Conservation (phyloP, 768 basidiomycete species). For the Polyporus arcularius region DNA sequence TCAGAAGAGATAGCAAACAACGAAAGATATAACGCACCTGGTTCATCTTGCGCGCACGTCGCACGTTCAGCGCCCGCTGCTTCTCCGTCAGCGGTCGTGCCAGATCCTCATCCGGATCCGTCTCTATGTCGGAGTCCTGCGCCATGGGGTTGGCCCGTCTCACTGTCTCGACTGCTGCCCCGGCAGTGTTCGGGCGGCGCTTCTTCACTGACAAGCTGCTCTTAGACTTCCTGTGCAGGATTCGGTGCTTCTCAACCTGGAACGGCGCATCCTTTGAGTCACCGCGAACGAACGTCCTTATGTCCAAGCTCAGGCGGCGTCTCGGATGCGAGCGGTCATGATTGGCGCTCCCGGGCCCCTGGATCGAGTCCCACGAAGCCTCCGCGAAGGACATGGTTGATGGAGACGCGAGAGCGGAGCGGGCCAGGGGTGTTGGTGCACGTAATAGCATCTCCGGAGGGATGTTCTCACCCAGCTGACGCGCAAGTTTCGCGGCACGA, state of each 20-base stretch:
- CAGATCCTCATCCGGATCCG: constrained; percentile 8
- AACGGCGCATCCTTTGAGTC: background rate
- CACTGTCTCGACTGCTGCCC: background rate
- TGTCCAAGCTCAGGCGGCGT: constrained; percentile 16
- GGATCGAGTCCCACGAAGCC: constrained; percentile 1
- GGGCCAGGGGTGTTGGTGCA: constrained; percentile 19
- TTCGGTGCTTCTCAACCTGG: background rate
- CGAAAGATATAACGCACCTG: constrained; percentile 38
- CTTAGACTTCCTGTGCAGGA: constrained; percentile 2
- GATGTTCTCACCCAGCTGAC: constrained; percentile 40
- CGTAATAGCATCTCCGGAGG: constrained; percentile 37
- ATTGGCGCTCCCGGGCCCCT: background rate
- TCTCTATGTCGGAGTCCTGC: background rate
- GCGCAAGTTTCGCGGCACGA: constrained; percentile 39
- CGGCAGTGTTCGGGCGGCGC: background rate
- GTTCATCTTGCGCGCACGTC: constrained; percentile 51
- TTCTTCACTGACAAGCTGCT: background rate
- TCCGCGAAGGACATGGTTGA: constrained; percentile 8
- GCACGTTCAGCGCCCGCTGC: constrained; percentile 43
- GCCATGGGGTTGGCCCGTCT: background rate
- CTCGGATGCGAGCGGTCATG: background rate
- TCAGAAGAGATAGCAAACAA: background rate
- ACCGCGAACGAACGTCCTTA: constrained; percentile 1
- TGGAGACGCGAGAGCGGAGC: constrained; percentile 4
- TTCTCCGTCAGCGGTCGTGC: constrained; percentile 25